Evolutionary conservation across 164 flowering plant genomes (phyloP).

Genomic region (Paratinospora sagittata): DNA sequence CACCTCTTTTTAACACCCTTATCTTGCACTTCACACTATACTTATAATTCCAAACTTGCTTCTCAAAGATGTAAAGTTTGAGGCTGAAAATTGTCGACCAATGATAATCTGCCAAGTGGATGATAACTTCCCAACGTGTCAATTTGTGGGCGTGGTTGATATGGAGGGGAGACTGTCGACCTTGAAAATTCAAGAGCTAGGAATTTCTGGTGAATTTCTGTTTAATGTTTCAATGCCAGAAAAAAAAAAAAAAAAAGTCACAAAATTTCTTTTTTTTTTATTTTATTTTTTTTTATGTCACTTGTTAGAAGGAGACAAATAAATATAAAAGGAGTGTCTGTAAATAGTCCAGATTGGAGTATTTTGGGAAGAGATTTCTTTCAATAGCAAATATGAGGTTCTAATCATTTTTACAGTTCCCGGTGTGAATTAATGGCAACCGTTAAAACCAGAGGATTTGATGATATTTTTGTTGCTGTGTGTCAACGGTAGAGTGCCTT

Average conservation of each 20-base stretch:
- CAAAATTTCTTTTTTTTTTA: background rate
- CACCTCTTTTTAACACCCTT: background rate
- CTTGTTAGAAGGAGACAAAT: constrained; percentile 18
- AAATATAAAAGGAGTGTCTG: background rate
- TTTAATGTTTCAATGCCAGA: constrained; percentile 15
- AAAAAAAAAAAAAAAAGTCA: background rate
- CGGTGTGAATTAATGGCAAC: background rate
- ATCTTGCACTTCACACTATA: constrained; percentile 7
- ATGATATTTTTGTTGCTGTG: background rate
- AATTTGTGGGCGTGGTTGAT: constrained; percentile 21
- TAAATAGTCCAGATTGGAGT: constrained; percentile 7
- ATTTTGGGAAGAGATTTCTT: constrained; percentile 16
- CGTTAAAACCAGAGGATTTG: background rate
- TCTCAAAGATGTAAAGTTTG: constrained; percentile 34
- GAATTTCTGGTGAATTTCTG: background rate
- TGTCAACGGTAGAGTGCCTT: constrained; percentile 7
- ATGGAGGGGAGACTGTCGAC: constrained; percentile 18
- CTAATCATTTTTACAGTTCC: background rate
- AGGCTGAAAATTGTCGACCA: constrained; percentile 37
- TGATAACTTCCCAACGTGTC: constrained; percentile 35
- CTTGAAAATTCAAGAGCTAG: background rate
- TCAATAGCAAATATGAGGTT: background rate
- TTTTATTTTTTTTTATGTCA: background rate
- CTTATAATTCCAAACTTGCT: constrained; percentile 23
- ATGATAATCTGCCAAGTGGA: constrained; percentile 26